Percentiles rank a stretch among this genome's conserved stretches.
These are phyloP conservation scores for Ophiognomonia clavigignenti-juglandacearum DNA, from an alignment of 2,329 filamentous ascomycete genomes.

Conservation along the genomic window DNA sequence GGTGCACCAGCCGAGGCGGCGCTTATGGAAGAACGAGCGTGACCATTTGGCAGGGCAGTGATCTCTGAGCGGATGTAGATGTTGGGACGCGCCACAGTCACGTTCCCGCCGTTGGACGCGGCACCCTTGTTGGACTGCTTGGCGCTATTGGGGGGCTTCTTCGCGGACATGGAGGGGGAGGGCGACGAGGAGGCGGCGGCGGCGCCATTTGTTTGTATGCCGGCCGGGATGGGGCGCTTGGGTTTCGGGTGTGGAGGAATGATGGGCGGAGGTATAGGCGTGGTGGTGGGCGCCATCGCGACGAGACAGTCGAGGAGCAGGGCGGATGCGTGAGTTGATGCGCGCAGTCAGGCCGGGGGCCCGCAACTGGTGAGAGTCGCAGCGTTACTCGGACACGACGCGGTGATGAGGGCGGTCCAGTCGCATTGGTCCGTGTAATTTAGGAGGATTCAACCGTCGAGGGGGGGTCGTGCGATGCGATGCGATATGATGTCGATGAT, in stretches of 20 bases:
- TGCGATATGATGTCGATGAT: constrained; percentile 7
- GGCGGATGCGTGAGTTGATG: constrained; percentile 5
- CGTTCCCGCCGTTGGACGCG: constrained; percentile 39
- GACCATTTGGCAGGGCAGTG: constrained; percentile 10
- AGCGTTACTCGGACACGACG: constrained; percentile 11
- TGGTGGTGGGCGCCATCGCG: constrained; percentile 52
- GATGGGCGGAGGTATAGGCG: constrained; percentile 37
- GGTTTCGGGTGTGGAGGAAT: constrained; percentile 46
- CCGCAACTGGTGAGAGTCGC: constrained; percentile 23
- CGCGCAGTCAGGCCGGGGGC: constrained; percentile 7
- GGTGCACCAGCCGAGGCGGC: constrained; percentile 12
- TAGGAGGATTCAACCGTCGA: constrained; percentile 24
- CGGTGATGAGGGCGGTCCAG: constrained; percentile 8
- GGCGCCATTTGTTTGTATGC: constrained; percentile 62
- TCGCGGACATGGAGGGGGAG: constrained; percentile 51
- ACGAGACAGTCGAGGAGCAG: constrained; percentile 11
- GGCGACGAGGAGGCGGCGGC: constrained; percentile 53
- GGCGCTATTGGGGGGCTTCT: constrained; percentile 41
- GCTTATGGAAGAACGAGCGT: constrained; percentile 7
- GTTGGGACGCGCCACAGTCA: constrained; percentile 43
- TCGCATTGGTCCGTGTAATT: constrained; percentile 13
- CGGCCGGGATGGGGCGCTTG: constrained; percentile 63
- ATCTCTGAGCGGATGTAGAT: constrained; percentile 55
- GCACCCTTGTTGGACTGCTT: constrained; percentile 47
- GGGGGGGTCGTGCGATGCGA: constrained; percentile 19